Evolutionary conservation across 257 asterid species (phyloP), one percentile per base, ranked within the genome.

Genomic region (Salvia miltiorrhiza): DNA sequence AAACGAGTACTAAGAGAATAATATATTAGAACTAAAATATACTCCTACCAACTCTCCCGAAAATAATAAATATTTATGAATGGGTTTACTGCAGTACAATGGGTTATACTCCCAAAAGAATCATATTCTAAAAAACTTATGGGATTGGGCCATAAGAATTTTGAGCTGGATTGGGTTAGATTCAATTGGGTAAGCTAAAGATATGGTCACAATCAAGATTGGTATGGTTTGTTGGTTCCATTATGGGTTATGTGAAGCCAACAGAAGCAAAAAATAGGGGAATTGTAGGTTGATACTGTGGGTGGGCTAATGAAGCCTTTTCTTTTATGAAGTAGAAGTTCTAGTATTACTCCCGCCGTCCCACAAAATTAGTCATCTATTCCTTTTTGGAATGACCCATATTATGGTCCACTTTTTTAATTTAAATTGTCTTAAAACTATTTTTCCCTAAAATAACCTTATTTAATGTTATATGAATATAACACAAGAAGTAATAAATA

Each of bases 61-160:
- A 35, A 5, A 48, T 67, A 35, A 39, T 43, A 20, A 12, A 4
- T 20, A 44, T 58, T 8, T 69, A 37, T 63, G 63, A 49, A 23
- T 33, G 49, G 76, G 48, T 63, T 55, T 32, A 48, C 57, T 43
- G 52, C 50, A 65, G 45, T 11, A 26, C 30, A 73, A 44, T 17
- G 50, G 52, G 16, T 44, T 32, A 54, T 56, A 72, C 19, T 63
- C 55, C 39, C 61, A 28, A 58, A 64, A 65, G 30, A 63, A 65
- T 23, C 49, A 67, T 43, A 54, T 33, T 14, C 11, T 64, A 48
- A 32, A 12, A 44, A 20, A 3, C 17, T 5, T 37, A 33, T 17
- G 4, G 24, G 61, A 2, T 58, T 19, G 57, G 59, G 16, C 59
- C 14, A 3, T 8, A 30, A 37, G 43, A 37, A 8, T 37, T 37